Base-by-base conservation (phyloP, 2,329 filamentous ascomycete species). In the Sporothrix luriei region DNA sequence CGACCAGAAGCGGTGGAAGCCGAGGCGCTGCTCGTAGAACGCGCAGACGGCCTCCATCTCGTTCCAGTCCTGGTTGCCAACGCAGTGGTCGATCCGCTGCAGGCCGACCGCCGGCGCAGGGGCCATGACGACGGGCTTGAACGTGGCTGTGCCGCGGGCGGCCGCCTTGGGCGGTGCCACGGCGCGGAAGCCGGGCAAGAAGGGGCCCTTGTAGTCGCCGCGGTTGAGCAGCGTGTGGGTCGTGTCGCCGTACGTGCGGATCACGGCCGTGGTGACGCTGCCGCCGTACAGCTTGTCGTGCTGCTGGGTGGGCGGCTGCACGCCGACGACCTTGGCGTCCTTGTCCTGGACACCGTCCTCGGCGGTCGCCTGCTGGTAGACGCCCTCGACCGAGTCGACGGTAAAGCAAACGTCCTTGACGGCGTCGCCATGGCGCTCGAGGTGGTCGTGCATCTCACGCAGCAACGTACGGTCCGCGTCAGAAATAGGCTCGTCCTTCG, bases 1-100 rank as follows among this genome's bases (percentile, higher is more conserved):
- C 68, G 90, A 93, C 94, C 94, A 97, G 89, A 97, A 97, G 74
- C 94, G 92, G 83, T 97, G 93, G 87, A 97, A 97, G 68, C 90
- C 91, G 38, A 97, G 90, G 72, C 90, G 91, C 73, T 89, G 87
- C 82, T 97, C 94, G 83, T 97, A 98, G 80, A 91, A 89, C 69
- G 81, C 84, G 77, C 86, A 88, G 48, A 87, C 87, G 14, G 83
- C 83, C 71, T 83, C 83, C 88, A 98, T 97, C 79, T 94, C 90
- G 79, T 93, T 85, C 94, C 94, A 97, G 80, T 93, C 91, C 83
- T 97, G 94, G 84, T 98, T 97, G 74, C 94, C 94, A 75, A 98
- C 94, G 80, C 94, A 97, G 84, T 98, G 94, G 82, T 98, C 94
- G 81, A 98, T 93, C 74, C 88, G 88, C 72, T 86, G 85, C 68